These are phyloP conservation scores for Backusella mclennaniae DNA, from an alignment of 192 early-diverging fungal genomes.

Conservation along the genomic window DNA sequence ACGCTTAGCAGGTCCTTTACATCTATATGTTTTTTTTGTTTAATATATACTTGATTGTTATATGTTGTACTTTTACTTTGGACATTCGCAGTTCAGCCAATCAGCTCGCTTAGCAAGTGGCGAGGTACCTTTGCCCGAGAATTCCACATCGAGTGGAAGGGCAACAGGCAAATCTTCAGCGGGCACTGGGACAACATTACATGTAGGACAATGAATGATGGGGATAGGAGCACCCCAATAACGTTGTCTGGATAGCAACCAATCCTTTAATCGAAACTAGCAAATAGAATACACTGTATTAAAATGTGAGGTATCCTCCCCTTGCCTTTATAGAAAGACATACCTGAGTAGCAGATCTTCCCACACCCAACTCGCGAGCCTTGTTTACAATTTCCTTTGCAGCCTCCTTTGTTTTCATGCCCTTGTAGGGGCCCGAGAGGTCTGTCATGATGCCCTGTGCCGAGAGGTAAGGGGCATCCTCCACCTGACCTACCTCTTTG, in stretches of 20 bases:
- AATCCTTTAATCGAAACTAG: slow-evolving; percentile 86
- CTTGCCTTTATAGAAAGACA: neutral
- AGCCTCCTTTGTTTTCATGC: slow-evolving; percentile 61
- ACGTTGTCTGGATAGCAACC: slow-evolving; percentile 93
- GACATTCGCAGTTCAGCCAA: slow-evolving; percentile 78
- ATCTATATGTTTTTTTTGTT: slow-evolving; percentile 41
- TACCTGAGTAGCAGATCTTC: slow-evolving; percentile 39
- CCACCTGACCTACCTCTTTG: slow-evolving; percentile 9
- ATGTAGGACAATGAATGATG: slow-evolving; percentile 81
- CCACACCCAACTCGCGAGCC: slow-evolving; percentile 46
- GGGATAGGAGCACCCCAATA: slow-evolving; percentile 98
- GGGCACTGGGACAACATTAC: slow-evolving; percentile 86
- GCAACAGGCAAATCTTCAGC: slow-evolving; percentile 73
- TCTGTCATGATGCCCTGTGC: slow-evolving; percentile 57
- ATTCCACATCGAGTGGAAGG: slow-evolving; percentile 58
- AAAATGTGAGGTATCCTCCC: no score
- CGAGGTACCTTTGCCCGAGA: slow-evolving; percentile 67
- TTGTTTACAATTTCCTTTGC: slow-evolving; percentile 48
- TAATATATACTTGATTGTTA: slow-evolving; percentile 8
- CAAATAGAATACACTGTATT: neutral
- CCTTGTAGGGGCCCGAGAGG: slow-evolving; percentile 55
- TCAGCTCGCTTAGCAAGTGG: slow-evolving; percentile 60
- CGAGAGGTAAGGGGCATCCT: slow-evolving; percentile 35
- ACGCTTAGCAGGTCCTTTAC: slow-evolving; percentile 65
- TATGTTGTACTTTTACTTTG: slow-evolving; percentile 48